Conservation (phyloP, 2,329 filamentous ascomycete species). For the Ustulina deusta region DNA sequence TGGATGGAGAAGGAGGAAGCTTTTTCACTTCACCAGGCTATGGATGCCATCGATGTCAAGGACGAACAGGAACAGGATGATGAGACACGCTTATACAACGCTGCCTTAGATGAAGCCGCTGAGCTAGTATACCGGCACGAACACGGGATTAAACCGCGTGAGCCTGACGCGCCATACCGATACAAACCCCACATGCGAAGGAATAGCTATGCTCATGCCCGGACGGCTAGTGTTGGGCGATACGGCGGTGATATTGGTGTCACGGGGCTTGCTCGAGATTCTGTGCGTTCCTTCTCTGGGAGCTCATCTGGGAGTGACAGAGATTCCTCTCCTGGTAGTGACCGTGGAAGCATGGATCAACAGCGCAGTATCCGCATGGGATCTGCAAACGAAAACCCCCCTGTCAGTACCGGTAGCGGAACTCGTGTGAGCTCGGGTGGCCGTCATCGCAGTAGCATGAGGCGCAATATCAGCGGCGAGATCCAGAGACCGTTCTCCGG, state of each 20-base stretch:
- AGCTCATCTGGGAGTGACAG: constrained; percentile 65
- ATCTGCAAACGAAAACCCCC: constrained; percentile 57
- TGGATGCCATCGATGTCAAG: constrained; percentile 76
- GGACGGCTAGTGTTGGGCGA: constrained; percentile 68
- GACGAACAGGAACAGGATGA: constrained; percentile 60
- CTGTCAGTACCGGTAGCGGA: constrained; percentile 56
- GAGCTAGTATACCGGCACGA: constrained; percentile 84
- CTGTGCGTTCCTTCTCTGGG: constrained; percentile 62
- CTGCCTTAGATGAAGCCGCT: constrained; percentile 80
- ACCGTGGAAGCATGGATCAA: constrained; percentile 52
- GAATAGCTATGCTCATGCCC: constrained; percentile 77
- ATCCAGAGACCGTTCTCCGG: constrained; percentile 75
- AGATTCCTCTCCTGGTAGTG: constrained; percentile 51
- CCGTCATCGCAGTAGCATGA: constrained; percentile 73
- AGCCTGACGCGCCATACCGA: constrained; percentile 72
- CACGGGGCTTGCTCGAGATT: constrained; percentile 60
- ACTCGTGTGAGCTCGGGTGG: constrained; percentile 54
- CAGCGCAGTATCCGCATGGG: constrained; percentile 44
- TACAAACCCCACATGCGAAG: constrained; percentile 78
- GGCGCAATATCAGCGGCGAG: constrained; percentile 78
- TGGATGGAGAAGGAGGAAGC: constrained; percentile 88
- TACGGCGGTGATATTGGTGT: constrained; percentile 61
- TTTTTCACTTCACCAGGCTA: constrained; percentile 74
- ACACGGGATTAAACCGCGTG: constrained; percentile 65
- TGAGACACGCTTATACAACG: constrained; percentile 72